These are phyloP conservation scores for Capronia coronata DNA, from an alignment of 2,329 filamentous ascomycete genomes.

Conservation along the genomic window DNA sequence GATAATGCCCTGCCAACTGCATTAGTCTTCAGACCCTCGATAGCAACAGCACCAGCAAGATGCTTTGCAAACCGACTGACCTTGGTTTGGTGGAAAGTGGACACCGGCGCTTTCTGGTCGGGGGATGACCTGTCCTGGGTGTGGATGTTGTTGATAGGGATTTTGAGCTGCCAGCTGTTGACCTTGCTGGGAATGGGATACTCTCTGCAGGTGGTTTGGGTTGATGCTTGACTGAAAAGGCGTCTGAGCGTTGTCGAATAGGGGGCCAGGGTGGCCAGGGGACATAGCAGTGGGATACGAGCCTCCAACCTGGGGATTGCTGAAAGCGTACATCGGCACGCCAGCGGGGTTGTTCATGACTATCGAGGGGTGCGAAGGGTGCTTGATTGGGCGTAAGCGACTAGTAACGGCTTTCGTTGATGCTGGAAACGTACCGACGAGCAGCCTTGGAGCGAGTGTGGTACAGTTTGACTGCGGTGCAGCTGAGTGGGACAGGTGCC, in stretches of 20 bases:
- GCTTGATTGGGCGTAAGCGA: slow-evolving; percentile 21
- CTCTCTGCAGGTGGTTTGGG: slow-evolving; percentile 19
- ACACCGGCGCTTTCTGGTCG: slow-evolving; percentile 7
- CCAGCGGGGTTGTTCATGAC: slow-evolving; percentile 28
- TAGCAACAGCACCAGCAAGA: not conserved
- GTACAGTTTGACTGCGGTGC: slow-evolving; percentile 9
- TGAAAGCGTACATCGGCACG: slow-evolving; percentile 22
- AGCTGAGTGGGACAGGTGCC: slow-evolving; percentile 2
- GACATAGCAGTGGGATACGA: slow-evolving; percentile 12
- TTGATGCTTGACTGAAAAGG: slow-evolving; percentile 22
- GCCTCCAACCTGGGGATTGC: slow-evolving; percentile 10
- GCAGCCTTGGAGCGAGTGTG: slow-evolving; percentile 16
- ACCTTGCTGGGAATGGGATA: slow-evolving; percentile 19
- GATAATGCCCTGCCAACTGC: slow-evolving; percentile 12
- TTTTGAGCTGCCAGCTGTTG: slow-evolving; percentile 21
- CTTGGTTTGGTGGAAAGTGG: slow-evolving; percentile 14
- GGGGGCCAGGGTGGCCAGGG: slow-evolving; percentile 18
- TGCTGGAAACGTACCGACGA: slow-evolving; percentile 15
- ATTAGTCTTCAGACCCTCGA: slow-evolving; percentile 1
- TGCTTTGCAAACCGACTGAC: slow-evolving; percentile 6
- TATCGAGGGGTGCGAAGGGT: slow-evolving; percentile 10
- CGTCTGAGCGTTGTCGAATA: slow-evolving; percentile 23
- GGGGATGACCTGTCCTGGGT: slow-evolving; percentile 18
- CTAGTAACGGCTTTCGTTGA: slow-evolving; percentile 18
- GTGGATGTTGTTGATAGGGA: slow-evolving; percentile 22